These are phyloP conservation scores for Myriosclerotinia duriaeana DNA, from an alignment of 2,329 filamentous ascomycete genomes.

Conservation along the genomic window DNA sequence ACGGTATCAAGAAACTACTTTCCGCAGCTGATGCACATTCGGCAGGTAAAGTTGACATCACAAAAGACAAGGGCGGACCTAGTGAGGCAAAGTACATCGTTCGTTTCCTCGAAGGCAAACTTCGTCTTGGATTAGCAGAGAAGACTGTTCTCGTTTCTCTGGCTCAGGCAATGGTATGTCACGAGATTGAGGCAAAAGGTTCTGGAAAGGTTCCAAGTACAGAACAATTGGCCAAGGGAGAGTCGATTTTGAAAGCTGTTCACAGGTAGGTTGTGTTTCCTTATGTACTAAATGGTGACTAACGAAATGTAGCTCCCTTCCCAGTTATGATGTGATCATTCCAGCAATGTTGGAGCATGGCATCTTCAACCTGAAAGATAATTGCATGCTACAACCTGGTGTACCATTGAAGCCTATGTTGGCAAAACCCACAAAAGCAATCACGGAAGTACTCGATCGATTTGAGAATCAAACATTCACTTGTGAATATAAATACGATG, in stretches of 20 bases:
- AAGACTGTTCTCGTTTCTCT: constrained; percentile 87
- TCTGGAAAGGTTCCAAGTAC: constrained; percentile 65
- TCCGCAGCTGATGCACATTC: constrained; percentile 78
- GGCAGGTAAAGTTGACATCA: constrained; percentile 81
- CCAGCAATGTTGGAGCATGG: constrained; percentile 85
- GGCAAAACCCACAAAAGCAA: constrained; percentile 96
- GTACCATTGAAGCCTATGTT: constrained; percentile 98
- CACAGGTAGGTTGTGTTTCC: constrained; percentile 62
- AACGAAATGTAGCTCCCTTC: constrained; percentile 69
- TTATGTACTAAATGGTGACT: constrained; percentile 34
- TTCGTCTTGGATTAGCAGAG: constrained; percentile 87
- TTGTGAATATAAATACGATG: constrained; percentile 99
- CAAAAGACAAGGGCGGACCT: constrained; percentile 85
- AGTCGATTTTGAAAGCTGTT: constrained; percentile 82
- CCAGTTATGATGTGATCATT: constrained; percentile 92
- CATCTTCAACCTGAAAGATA: constrained; percentile 75
- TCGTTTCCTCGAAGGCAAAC: constrained; percentile 89
- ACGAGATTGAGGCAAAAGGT: constrained; percentile 72
- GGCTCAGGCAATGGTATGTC: constrained; percentile 81
- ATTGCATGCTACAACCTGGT: constrained; percentile 88
- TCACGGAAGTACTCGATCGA: constrained; percentile 93
- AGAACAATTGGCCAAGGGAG: constrained; percentile 77
- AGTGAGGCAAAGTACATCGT: constrained; percentile 95
- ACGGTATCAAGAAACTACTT: constrained; percentile 93
- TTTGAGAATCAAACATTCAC: constrained; percentile 96